Evolutionary conservation across 768 basidiomycete genomes (phyloP).

Genomic region (Crucibulum laeve): DNA sequence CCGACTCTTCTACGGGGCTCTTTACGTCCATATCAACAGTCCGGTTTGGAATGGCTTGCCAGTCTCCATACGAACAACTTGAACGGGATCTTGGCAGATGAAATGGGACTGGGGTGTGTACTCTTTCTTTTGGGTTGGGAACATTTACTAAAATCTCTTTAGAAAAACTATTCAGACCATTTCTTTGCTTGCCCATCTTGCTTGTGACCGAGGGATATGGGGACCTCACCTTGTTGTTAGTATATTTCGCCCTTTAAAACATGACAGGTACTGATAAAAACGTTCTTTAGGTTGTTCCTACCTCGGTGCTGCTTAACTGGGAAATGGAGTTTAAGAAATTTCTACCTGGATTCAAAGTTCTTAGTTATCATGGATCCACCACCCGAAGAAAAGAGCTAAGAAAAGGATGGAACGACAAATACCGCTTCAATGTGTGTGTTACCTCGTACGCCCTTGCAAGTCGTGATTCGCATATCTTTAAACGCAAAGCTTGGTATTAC

Average conservation of each 20-base stretch:
- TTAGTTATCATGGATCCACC: constrained; percentile 88
- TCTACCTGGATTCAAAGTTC: constrained; percentile 78
- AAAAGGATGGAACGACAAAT: constrained; percentile 86
- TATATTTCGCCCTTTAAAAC: constrained; percentile 1
- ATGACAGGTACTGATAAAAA: constrained; percentile 13
- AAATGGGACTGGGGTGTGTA: constrained; percentile 90
- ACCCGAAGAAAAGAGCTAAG: constrained; percentile 88
- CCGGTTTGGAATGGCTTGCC: constrained; percentile 92
- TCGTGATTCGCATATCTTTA: constrained; percentile 86
- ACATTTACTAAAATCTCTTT: constrained; percentile 2
- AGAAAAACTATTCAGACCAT: constrained; percentile 98
- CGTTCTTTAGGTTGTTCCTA: constrained; percentile 69
- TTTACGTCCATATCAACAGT: constrained; percentile 89
- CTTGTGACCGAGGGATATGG: constrained; percentile 88
- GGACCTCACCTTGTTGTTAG: constrained; percentile 85
- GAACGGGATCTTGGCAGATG: constrained; percentile 86
- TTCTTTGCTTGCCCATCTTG: constrained; percentile 86
- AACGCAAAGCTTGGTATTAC: constrained; percentile 92
- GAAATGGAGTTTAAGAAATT: constrained; percentile 98
- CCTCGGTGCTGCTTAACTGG: constrained; percentile 94
- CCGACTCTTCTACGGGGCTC: constrained; percentile 80
- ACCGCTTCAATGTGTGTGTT: constrained; percentile 91
- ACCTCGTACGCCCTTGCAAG: constrained; percentile 93
- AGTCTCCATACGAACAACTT: constrained; percentile 77
- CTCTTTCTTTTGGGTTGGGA: not conserved